Base-by-base conservation (phyloP, 805 yeast genomes). In the Saturnispora besseyi region DNA sequence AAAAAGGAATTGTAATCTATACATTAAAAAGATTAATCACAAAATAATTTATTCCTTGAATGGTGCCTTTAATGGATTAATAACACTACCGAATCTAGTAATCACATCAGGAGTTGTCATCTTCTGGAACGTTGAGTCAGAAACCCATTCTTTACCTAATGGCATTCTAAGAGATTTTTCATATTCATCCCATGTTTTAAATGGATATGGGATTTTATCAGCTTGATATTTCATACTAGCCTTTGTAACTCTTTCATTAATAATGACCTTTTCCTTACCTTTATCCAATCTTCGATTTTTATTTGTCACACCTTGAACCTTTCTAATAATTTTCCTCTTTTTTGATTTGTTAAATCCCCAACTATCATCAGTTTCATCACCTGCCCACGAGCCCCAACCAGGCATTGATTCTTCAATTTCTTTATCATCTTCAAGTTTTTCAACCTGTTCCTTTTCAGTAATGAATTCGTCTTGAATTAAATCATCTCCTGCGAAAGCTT, bases 371-470 rank as follows among this genome's bases (percentile, higher is more conserved):
- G 33, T 50, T 54, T 63, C 67, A 10, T 68, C 62, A 36, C 96
- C 96, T 10, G 91, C 85, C 99, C 99, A 93, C 41, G 84, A 86
- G 44, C 98, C 98, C 97, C 98, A 93, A 1, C 99, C 99, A 3
- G 97, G 98, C 47, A 90, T 68, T 0, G 96, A 84, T 44, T 84
- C 69, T 62, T 90, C 96, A 51, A 84, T 82, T 59, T 83, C 89
- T 40, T 55, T 51, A 66, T 91, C 97, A 51, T 81, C 97, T 65
- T 91, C 97, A 44, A 84, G 89, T 41, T 71, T 76, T 5, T 75
- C 72, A 11, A 77, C 77, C 56, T 78, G 74, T 51, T 73, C 70
- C 69, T 91, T 93, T 59, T 90, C 98, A 12, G 70, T 75, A 54
- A 78, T 80, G 64, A 93, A 93, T 56, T 89, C 89, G 33, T 58